Conservation (phyloP, 768 basidiomycete genomes). For the Tylopilus balloui region DNA sequence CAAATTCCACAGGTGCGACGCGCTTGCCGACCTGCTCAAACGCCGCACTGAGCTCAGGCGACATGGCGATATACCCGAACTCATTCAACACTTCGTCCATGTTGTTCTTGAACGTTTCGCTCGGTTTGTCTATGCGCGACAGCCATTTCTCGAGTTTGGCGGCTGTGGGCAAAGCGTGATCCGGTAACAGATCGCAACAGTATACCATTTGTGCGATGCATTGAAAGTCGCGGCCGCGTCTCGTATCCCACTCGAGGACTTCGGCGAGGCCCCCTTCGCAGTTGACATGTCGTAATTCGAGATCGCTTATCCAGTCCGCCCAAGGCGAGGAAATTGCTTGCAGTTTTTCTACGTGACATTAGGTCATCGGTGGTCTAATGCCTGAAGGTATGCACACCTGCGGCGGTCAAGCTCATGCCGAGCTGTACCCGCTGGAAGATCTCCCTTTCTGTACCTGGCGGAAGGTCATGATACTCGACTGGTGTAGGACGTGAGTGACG, state of each 20-base stretch:
- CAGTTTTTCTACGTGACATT: slow-evolving; percentile 55
- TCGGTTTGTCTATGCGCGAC: slow-evolving; percentile 34
- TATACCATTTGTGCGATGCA: slow-evolving; percentile 66
- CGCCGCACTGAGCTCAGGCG: slow-evolving; percentile 37
- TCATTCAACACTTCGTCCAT: slow-evolving; percentile 52
- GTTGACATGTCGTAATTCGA: slow-evolving; percentile 56
- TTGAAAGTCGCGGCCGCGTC: slow-evolving; percentile 73
- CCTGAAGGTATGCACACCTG: slow-evolving; percentile 41
- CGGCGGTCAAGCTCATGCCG: slow-evolving; percentile 68
- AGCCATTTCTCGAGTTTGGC: slow-evolving; percentile 52
- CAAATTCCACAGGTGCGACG: slow-evolving; percentile 72
- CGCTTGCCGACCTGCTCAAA: slow-evolving; percentile 54
- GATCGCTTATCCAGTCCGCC: slow-evolving; percentile 58
- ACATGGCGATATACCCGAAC: slow-evolving; percentile 50
- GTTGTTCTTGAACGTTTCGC: slow-evolving; percentile 44
- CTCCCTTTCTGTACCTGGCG: slow-evolving; percentile 61
- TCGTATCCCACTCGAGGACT: slow-evolving; percentile 58
- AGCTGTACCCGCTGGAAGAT: slow-evolving; percentile 82
- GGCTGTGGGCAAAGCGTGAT: slow-evolving; percentile 48
- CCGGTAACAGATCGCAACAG: slow-evolving; percentile 52
- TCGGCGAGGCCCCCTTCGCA: slow-evolving; percentile 54
- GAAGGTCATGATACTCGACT: slow-evolving; percentile 68
- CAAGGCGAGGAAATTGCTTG: slow-evolving; percentile 73
- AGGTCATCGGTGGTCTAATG: background rate
- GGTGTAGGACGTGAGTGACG: background rate